Evolutionary conservation across 2,329 filamentous ascomycete genomes (phyloP).

Genomic region (Incumbomyces lentus): DNA sequence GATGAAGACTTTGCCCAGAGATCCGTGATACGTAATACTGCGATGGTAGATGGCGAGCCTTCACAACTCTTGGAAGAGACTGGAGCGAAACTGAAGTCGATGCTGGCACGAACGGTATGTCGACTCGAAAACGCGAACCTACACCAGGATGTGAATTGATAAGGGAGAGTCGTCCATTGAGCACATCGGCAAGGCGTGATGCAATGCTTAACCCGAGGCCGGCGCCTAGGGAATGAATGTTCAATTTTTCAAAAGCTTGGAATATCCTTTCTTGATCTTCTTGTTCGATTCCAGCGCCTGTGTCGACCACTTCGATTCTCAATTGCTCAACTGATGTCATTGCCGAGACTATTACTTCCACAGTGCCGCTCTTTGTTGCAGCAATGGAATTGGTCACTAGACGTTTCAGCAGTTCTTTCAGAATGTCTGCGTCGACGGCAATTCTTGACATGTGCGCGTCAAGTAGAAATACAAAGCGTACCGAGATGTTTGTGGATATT

Average conservation of each 20-base stretch:
- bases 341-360: conserved; percentile 24
- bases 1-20: background rate
- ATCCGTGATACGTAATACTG: background rate
- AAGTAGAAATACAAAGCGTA: conserved; percentile 27
- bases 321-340: conserved; percentile 24
- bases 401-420: conserved; percentile 35
- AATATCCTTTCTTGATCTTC: conserved; percentile 33
- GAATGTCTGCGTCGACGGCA: conserved; percentile 28
- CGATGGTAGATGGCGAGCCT: background rate
- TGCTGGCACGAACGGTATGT: conserved; percentile 14
- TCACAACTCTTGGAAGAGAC: conserved; percentile 20
- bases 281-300: conserved; percentile 30
- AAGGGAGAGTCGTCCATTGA: conserved; percentile 31
- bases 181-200: conserved; percentile 30
- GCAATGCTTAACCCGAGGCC: conserved; percentile 37
- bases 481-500: conserved; percentile 20
- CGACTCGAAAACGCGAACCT: conserved; percentile 35
- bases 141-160: conserved; percentile 26
- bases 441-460: conserved; percentile 25
- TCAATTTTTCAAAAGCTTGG: conserved; percentile 34
- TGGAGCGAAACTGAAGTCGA: background rate
- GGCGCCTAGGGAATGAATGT: conserved; percentile 29
- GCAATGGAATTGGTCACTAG: conserved; percentile 35
- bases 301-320: conserved; percentile 35
- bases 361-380: conserved; percentile 28